Evolutionary conservation across 2,329 filamentous ascomycete species (phyloP), one percentile per base, ranked within the genome.

Genomic region (Stemphylium beticola): DNA sequence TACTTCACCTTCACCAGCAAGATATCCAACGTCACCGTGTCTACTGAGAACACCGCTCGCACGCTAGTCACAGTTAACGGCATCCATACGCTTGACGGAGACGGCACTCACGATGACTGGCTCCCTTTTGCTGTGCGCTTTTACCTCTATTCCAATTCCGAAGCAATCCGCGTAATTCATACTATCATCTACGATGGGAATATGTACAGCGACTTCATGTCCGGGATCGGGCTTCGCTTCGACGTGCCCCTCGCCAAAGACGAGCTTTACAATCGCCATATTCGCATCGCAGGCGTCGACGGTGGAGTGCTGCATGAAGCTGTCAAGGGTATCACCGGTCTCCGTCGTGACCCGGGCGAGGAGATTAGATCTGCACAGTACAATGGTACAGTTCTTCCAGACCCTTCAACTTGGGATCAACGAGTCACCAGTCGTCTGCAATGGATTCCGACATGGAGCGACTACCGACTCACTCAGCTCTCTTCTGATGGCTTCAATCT

Each of bases 401-500:
- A 55, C 12, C 42, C 46, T 3, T 66, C 72, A 1, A 81, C 80
- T 0, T 83, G 82, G 82, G 76, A 81, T 57, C 69, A 76, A 3
- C 69, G 76, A 39, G 76, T 84, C 3, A 74, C 78, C 0, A 75
- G 75, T 8, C 69, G 80, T 3, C 64, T 86, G 4, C 77, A 82
- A 33, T 87, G 82, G 81, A 79, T 87, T 42, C 85, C 84, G 0
- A 69, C 77, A 0, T 88, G 84, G 83, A 81, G 78, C 46, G 83
- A 86, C 58, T 88, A 82, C 65, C 79, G 76, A 15, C 72, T 88
- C 12, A 76, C 74, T 0, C 85, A 88, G 61, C 74, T 86, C 0
- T 86, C 84, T 0, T 73, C 85, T 0, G 85, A 87, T 38, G 85
- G 85, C 0, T 88, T 86, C 63, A 85, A 78, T 0, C 68, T 87